Evolutionary conservation across 352 stramenopile genomes (phyloP), one percentile per base, ranked within the genome.

Genomic region (Nothophytophthora sp.): DNA sequence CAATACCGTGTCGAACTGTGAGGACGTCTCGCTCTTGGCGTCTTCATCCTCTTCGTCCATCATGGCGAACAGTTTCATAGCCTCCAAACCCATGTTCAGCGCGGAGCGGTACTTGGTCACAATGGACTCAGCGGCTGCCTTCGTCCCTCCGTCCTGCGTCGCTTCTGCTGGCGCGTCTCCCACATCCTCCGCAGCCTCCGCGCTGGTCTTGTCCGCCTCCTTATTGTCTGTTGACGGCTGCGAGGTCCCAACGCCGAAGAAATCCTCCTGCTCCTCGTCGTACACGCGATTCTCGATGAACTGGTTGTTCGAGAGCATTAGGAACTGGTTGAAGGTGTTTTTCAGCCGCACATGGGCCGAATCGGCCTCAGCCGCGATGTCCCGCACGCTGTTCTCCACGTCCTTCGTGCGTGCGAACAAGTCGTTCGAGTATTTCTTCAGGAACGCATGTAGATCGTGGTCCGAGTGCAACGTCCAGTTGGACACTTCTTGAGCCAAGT

Each of bases 221-320:
- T 55, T 35, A 11, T 25, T 30, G 15, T 45, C 12, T 4, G 27
- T 63, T 6, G 55, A 43, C 7, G 9, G 6, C 25, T 61, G 28
- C 5, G 25, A 36, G 3, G 41, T 59, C n/a, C 72, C 75, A 3
- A 59, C 47, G 1, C 56, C 66, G 15, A 79, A 82, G 34, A 84
- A 70, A 55, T 91, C 78, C 16, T 92, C 82, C 48, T 93, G 83
- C 37, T 94, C 83, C 36, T 94, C 82, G 58, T 94, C 86, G 62
- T 94, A 94, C 35, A 95, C 85, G 57, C 85, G 85, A 58, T 94
- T 94, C 56, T 95, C 86, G 34, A 95, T 90, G 51, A 95, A 95
- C 66, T 95, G 86, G 50, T 79, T 95, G 60, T 95, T 90, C 11
- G 67, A 88, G 16, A 93, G 70, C 82, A 92, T 81, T 13, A 95